Base-by-base conservation (phyloP, 768 basidiomycete species). In the Suillus brevipes region DNA sequence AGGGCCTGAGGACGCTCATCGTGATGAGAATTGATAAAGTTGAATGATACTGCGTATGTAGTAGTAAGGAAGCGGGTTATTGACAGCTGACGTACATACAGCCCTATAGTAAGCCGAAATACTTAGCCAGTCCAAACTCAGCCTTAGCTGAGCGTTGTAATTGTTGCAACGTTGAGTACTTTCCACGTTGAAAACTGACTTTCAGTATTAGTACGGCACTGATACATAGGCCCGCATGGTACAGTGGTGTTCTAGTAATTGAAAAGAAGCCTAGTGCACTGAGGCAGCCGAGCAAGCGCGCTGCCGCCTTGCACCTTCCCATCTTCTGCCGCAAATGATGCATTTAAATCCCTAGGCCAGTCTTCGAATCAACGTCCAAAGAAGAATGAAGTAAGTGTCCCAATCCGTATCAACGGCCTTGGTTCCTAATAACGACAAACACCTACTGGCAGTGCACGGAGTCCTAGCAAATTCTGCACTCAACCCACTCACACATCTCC, bases 1-100 rank as follows among this genome's bases (percentile, higher is more conserved):
- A 96, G 18, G 95, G 89, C 57, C 95, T 84, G 1, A 92, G 80
- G 64, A 95, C 78, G 75, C 92, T 95, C 95, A 97, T 97, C n/a
- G 67, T 80, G 71, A 20, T 25, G 23, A 61, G 42, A 49, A 37
- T 13, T 13, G 14, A 20, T 31, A 6, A 23, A 42, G 31, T n/a
- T n/a, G n/a, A 14, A 8, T 49, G 13, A 14, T 13, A 25, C 23
- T 49, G 13, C 25, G 47, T 13, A 43, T 9, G 14, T 28, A 16
- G 49, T 28, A 16, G 49, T 4, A 50, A 50, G 49, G 49, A 50
- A 50, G 49, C 7, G 25, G 14, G 45, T 47, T n/a, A 47, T 47
- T 10, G 45, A 47, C 20, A 16, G 45, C 45, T 47, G 45, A 47
- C 45, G 45, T 47, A 47, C n/a, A n/a, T 47, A 47, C 45, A 47